Percentiles rank a stretch among this genome's conserved stretches.
phyloP scores from a whole-genome alignment of 192 early-diverging fungal species.

The Geranomyces variabilis region DNA sequence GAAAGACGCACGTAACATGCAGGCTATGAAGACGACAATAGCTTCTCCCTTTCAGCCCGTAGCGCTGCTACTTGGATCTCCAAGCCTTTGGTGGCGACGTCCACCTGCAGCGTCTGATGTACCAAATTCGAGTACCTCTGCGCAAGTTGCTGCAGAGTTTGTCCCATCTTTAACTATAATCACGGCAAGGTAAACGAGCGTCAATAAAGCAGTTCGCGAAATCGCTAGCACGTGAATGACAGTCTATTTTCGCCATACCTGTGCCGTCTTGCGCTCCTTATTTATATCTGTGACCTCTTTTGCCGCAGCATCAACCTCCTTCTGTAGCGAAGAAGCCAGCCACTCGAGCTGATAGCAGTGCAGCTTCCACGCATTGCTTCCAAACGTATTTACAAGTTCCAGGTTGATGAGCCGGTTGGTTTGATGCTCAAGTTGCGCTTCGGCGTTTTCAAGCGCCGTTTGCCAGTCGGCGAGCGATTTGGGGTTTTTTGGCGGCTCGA shows the following conservation, averaged over 20 bases:
- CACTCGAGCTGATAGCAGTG: conserved; percentile 49
- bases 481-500: conserved; percentile 14
- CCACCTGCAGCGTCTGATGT: conserved; percentile 30
- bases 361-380: conserved; percentile 50
- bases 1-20: no score
- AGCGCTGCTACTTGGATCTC: conserved; percentile 39
- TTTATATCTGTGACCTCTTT: conserved; percentile 46
- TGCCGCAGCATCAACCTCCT: conserved; percentile 29
- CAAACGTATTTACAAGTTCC: conserved; percentile 52
- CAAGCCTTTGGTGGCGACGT: conserved; percentile 38
- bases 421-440: conserved; percentile 55
- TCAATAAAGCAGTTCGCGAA: not conserved
- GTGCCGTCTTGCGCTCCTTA: conserved; percentile 49
- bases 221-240: no score
- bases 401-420: conserved; percentile 47
- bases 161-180: conserved; percentile 29
- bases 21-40: not conserved
- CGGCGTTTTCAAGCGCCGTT: conserved; percentile 47
- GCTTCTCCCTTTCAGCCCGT: conserved; percentile 12
- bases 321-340: conserved; percentile 19
- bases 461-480: conserved; percentile 32
- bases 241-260: conserved; percentile 33
- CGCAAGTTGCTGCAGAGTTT: conserved; percentile 30
- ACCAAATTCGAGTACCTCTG: conserved; percentile 38
- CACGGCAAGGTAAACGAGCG: not conserved